Base-by-base conservation (phyloP, 148 eudicot species). In the Nepenthes mirabilis region DNA sequence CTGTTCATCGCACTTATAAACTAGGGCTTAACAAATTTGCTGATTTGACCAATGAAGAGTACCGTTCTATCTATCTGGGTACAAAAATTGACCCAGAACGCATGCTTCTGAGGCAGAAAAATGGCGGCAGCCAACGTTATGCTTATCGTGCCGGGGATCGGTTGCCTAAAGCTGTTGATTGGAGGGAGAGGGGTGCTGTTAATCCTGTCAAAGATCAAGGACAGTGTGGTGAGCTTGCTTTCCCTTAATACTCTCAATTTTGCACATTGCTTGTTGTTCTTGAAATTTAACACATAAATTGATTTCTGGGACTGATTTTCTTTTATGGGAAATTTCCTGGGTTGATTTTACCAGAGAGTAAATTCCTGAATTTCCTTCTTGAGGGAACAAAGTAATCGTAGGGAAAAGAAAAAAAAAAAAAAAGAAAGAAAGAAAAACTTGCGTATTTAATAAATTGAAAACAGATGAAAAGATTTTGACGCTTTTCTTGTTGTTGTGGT, bases 1-100 rank as follows among this genome's bases (percentile, higher is more conserved):
- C 86, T 0, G 71, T 23, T n/a, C 64, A 82, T 54, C 71, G 82
- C 3, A 43, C 76, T 1, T 91, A 88, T 49, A 80, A 73, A 60
- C 68, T 91, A 11, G 96, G 97, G 9, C 74, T 91, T 53, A 88
- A 76, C 70, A 82, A 76, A 71, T 91, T 88, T 68, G 96, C 96
- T 48, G 97, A 88, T 67, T 47, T 91, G 13, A 88, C 84, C 53
- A 83, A 85, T 49, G 90, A 83, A 2, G 97, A 91, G 78, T 88
- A 80, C 52, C 71, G 86, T 68, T 61, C 83, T 45, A 68, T 61
- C 71, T 82, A 68, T 55, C 71, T 88, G 75, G 98, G 98, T 13
- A 67, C 79, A 9, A 72, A 68, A 63, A 68, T 70, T 14, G 91
- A 79, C 53, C 72, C 81, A 0, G 63, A 63, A 43, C 75, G 77